Percentiles rank a stretch among this genome's conserved stretches.
Conservation (phyloP, 2,329 filamentous ascomycete species). For the Cladosporium sp. region DNA sequence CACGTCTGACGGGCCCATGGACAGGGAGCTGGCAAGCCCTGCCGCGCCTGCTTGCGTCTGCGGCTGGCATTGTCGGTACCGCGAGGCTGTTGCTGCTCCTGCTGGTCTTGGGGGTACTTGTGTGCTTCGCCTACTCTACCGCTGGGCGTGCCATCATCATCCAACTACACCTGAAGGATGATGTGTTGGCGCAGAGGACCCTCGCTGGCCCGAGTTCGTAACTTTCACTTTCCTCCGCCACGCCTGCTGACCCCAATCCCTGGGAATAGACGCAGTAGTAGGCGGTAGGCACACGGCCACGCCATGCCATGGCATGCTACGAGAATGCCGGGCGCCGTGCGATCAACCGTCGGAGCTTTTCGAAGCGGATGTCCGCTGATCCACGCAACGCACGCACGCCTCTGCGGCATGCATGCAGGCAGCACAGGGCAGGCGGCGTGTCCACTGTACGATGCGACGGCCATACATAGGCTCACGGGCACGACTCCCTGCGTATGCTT, state of each 20-base stretch:
- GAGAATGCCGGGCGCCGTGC: constrained; percentile 13
- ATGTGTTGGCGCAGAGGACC: constrained; percentile 2
- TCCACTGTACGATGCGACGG: constrained; percentile 4
- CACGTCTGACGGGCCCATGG: constrained; percentile 28
- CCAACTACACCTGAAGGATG: not conserved
- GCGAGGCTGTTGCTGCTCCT: not conserved
- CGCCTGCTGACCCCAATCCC: constrained; percentile 11
- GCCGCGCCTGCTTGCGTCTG: constrained; percentile 3
- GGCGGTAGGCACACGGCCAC: constrained; percentile 2
- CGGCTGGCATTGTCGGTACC: not conserved
- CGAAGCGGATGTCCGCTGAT: constrained; percentile 14
- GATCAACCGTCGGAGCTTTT: constrained; percentile 18
- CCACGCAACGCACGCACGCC: constrained; percentile 7
- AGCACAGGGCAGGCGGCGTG: constrained; percentile 18
- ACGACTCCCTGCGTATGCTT: constrained; percentile 7
- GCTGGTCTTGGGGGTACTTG: not conserved
- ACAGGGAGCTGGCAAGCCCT: constrained; percentile 21
- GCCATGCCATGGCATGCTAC: constrained; percentile 14
- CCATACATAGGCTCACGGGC: constrained; percentile 8
- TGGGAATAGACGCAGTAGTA: constrained; percentile 1
- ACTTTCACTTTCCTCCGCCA: not conserved
- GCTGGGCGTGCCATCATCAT: not conserved
- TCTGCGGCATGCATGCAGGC: constrained; percentile 11
- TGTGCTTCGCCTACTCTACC: not conserved
- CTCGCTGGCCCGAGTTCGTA: not conserved